phyloP scores from a whole-genome alignment of 768 basidiomycete species.

The Mycena rebaudengoi region DNA sequence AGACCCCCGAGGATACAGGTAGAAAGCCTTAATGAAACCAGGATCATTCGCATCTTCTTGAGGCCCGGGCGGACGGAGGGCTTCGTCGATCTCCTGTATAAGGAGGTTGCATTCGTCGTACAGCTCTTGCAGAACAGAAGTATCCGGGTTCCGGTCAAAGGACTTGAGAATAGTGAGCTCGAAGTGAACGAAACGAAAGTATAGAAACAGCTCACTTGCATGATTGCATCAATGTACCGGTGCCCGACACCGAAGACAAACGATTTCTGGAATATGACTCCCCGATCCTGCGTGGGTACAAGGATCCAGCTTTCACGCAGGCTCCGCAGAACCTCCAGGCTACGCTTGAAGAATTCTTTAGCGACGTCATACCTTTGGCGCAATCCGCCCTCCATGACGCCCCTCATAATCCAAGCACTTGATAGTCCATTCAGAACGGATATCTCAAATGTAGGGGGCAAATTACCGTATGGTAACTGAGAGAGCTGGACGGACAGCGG shows the following conservation, averaged over 20 bases:
- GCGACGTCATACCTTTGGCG: not conserved
- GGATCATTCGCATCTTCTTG: slow-evolving; percentile 7
- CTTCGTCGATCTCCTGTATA: slow-evolving; percentile 18
- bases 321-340: slow-evolving; percentile 16
- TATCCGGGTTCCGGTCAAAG: not conserved
- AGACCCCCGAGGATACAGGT: slow-evolving; percentile 19
- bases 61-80: not conserved
- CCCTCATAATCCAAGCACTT: slow-evolving; percentile 30
- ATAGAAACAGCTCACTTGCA: slow-evolving; percentile 17
- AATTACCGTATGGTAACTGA: slow-evolving; percentile 27
- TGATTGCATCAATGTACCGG: slow-evolving; percentile 24
- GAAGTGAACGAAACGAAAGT: not conserved
- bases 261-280: slow-evolving; percentile 19
- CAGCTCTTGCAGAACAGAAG: slow-evolving; percentile 7
- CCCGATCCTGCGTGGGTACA: slow-evolving; percentile 7
- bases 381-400: not conserved
- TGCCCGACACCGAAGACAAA: slow-evolving; percentile 25
- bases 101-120: slow-evolving; percentile 18
- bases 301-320: slow-evolving; percentile 16
- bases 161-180: not conserved
- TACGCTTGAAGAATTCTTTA: slow-evolving; percentile 13
- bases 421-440: not conserved
- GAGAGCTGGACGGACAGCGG: slow-evolving; percentile 21
- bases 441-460: no score
- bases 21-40: slow-evolving; percentile 19